Percentiles rank a stretch among this genome's conserved stretches.
These are phyloP conservation scores for Pythium aquatile DNA, from an alignment of 352 stramenopile species.

Conservation along the genomic window DNA sequence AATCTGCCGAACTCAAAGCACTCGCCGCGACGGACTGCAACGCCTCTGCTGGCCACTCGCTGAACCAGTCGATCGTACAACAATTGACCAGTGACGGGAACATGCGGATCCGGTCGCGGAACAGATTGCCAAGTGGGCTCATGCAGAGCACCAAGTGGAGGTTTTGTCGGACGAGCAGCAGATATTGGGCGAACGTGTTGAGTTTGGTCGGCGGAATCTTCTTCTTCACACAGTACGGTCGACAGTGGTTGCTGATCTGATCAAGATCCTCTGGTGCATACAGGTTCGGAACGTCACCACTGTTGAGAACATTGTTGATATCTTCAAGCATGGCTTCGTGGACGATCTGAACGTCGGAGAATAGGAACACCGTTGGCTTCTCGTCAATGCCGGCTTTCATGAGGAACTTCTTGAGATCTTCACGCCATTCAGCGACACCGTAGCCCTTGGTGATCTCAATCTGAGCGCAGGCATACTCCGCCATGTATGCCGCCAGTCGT, in stretches of 20 bases:
- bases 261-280: conserved; percentile 93
- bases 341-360: conserved; percentile 94
- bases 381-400: conserved; percentile 93
- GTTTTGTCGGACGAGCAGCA: conserved; percentile 91
- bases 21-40: conserved; percentile 78
- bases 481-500: conserved; percentile 91
- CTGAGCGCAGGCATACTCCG: conserved; percentile 90
- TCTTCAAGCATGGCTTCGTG: conserved; percentile 95
- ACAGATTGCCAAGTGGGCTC: conserved; percentile 88
- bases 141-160: conserved; percentile 93
- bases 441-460: conserved; percentile 96
- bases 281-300: conserved; percentile 93
- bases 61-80: conserved; percentile 90
- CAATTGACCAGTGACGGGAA: conserved; percentile 89
- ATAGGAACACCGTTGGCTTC: conserved; percentile 92
- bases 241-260: conserved; percentile 88
- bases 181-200: conserved; percentile 94
- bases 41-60: conserved; percentile 82
- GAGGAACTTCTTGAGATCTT: conserved; percentile 92
- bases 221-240: conserved; percentile 91
- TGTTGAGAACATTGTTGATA: conserved; percentile 96
- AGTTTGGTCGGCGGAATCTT: conserved; percentile 89
- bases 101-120: conserved; percentile 91
- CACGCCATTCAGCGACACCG: conserved; percentile 90
- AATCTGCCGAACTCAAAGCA: conserved; percentile 56